Base-by-base conservation (phyloP, 140 eudicot species). In the Flaveria floridana region DNA sequence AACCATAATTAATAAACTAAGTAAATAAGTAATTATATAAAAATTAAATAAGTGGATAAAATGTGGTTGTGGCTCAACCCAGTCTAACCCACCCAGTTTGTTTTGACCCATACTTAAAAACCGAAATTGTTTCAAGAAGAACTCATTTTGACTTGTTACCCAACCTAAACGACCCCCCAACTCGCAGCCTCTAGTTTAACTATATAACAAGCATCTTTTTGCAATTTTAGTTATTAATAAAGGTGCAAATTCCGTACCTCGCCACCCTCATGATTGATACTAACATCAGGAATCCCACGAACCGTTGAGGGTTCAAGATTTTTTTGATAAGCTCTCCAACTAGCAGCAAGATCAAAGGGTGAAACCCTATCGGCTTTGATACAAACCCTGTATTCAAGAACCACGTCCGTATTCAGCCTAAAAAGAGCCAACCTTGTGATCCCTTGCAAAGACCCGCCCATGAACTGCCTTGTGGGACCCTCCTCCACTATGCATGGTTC, bases 261-360 rank as follows among this genome's bases (percentile, higher is more conserved):
- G 23, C 48, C 73, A 48, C 86, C 82, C 21, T 81, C 85, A 3
- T 88, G 80, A 53, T 87, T 84, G 26, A 94, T 94, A 70, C 94
- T 90, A 63, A 91, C 90, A 80, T 95, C 99, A 34, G 99, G 95
- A 72, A 91, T 91, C 26, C 97, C 97, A 59, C 99, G 96, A 81
- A 91, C 99, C 63, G 95, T 86, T 10, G 99, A 95, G 59, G 95
- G 99, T 84, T 84, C 88, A 30, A 87, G 85, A 74, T 95, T 88
- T 87, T 88, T 87, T 74, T 76, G 91, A 78, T 88, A 91, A 7
- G 96, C 95, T 77, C 99, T 81, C 97, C 97, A 95, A 86, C 99
- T 94, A 9, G 97, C 97, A 19, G 97, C 99, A 73, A 95, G 97
- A 81, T 91, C 99, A 84, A 95, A 94, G 0, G 99, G 99, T 4